Conservation (phyloP, 2,329 filamentous ascomycete genomes). For the Exophiala bonariae region DNA sequence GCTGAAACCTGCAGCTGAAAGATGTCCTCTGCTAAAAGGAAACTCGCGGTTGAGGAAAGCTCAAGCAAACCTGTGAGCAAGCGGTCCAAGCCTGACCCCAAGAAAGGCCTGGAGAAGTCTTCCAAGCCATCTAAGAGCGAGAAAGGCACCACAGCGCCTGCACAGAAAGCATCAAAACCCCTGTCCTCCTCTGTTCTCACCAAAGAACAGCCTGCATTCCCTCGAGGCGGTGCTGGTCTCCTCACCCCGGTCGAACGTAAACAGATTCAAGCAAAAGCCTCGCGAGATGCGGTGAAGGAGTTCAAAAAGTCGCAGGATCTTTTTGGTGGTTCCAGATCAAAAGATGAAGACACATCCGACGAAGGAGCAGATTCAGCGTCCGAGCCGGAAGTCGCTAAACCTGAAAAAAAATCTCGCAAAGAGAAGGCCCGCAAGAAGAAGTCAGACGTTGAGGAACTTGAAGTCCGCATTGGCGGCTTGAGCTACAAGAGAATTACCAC, state of each 20-base stretch:
- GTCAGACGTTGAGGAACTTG: constrained; percentile 48
- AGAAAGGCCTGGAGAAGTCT: constrained; percentile 2
- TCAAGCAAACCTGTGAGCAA: constrained; percentile 12
- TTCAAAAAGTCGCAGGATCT: constrained; percentile 50
- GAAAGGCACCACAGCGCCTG: neutral
- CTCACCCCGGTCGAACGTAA: constrained; percentile 93
- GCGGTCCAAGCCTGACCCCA: constrained; percentile 12
- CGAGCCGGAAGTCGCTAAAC: constrained; percentile 36
- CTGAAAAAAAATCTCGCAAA: constrained; percentile 40
- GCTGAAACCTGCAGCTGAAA: no score
- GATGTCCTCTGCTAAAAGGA: constrained; percentile 27
- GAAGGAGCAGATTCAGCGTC: constrained; percentile 31
- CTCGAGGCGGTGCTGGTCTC: constrained; percentile 85
- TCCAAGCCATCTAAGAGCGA: constrained; percentile 12
- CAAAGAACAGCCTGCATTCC: constrained; percentile 85
- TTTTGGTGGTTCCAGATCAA: constrained; percentile 31
- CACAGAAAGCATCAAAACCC: constrained; percentile 11
- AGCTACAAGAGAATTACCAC: constrained; percentile 88
- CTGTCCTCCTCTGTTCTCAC: constrained; percentile 23
- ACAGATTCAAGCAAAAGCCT: constrained; percentile 92
- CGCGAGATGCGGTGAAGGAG: constrained; percentile 87
- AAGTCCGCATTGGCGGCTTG: constrained; percentile 71
- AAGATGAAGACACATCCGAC: constrained; percentile 30
- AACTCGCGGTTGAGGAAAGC: constrained; percentile 11
- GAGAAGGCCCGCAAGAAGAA: constrained; percentile 46